Base-by-base conservation (phyloP, 225 moss, liverwort and hornwort species). In the Marchantia paleacea region DNA sequence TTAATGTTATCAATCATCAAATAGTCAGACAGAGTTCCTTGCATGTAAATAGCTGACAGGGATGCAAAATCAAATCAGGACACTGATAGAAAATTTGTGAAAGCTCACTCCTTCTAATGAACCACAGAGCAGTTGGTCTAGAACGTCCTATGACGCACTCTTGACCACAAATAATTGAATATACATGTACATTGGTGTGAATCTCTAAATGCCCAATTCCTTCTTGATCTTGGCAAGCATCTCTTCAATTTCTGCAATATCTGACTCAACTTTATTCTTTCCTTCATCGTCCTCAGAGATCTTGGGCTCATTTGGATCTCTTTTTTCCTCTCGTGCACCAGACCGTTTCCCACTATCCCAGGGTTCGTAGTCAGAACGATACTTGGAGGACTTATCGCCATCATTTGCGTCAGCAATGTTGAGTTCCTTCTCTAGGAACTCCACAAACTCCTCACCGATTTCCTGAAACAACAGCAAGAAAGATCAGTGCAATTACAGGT, bases 391-490 rank as follows among this genome's bases (percentile, higher is more conserved):
- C 20, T 82, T 81, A 26, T 83, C 72, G 8, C 74, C 82, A 60
- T 82, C 81, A 64, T 88, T 84, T 8, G 85, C 66, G 9, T 92
- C 95, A 70, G 80, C 86, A 26, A 92, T 84, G 54, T 92, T 91
- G 64, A 99, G 80, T 69, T 95, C 99, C 84, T 99, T 99, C 85
- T 99, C 99, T 70, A 99, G 73, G 69, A 94, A 95, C 80, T 95
- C 95, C 67, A 99, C 99, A 73, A 99, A 94, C 73, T 99, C 94
- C 83, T 99, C 99, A 61, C 99, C 99, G 52, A 99, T 88, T 69
- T 95, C 95, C 96, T 96, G 61, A 69, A 68, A 18, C 47, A 61
- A 20, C 55, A 73, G 48, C 20, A 0, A 10, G 48, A 70, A 14
- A 48, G 6, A 2, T 67, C 12, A 70, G 47, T 7, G n/a, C n/a